These are phyloP conservation scores for Spizellomyces punctatus DNA, from an alignment of 192 early-diverging fungal genomes.

Conservation along the genomic window DNA sequence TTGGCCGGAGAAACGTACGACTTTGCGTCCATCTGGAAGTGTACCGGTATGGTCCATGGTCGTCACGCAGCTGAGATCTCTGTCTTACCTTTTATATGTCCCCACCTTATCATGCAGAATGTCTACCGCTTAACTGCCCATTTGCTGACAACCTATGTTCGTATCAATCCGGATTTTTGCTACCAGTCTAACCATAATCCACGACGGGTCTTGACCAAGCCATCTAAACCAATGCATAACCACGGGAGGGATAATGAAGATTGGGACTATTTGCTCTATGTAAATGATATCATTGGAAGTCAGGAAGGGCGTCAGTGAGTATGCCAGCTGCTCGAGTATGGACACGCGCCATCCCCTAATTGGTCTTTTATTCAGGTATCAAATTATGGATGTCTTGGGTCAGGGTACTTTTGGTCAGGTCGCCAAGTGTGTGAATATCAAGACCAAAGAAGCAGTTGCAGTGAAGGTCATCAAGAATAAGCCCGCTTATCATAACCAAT, in stretches of 20 bases:
- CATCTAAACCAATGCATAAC: conserved; percentile 86
- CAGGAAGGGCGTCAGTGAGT: conserved; percentile 83
- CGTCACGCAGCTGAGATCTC: neutral
- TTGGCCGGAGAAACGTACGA: conserved; percentile 10
- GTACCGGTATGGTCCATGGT: neutral
- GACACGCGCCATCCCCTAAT: neutral
- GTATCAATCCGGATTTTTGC: conserved; percentile 78
- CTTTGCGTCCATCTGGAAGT: conserved; percentile 4
- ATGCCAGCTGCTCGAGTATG: neutral
- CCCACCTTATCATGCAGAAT: neutral
- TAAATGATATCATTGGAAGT: conserved; percentile 94
- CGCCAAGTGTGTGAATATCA: conserved; percentile 91
- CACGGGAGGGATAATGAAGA: conserved; percentile 95
- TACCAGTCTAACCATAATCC: conserved; percentile 83
- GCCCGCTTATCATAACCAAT: conserved; percentile 96
- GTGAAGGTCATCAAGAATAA: conserved; percentile 99
- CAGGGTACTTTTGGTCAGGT: conserved; percentile 99
- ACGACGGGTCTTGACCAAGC: conserved; percentile 91
- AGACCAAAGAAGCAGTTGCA: conserved; percentile 88
- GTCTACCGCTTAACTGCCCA: conserved; percentile 22
- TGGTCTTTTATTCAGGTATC: conserved; percentile 58
- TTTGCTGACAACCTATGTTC: conserved; percentile 72
- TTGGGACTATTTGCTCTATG: conserved; percentile 94
- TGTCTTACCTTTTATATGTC: neutral
- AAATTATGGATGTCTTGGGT: conserved; percentile 92